Evolutionary conservation across 2,329 filamentous ascomycete species (phyloP).

Genomic region (Colletotrichum sidae): DNA sequence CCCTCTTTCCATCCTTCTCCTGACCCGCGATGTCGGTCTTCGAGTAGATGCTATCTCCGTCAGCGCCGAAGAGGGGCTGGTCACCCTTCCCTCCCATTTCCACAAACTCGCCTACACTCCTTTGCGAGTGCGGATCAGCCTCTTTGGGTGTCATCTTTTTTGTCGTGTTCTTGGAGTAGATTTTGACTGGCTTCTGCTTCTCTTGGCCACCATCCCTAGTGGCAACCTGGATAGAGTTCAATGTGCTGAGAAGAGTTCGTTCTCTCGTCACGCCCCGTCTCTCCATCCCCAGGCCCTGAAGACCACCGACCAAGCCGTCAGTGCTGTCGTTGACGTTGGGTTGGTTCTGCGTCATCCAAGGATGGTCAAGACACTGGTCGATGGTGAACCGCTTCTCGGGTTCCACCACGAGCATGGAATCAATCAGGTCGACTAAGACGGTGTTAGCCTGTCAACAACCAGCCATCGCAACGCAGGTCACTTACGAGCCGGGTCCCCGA

Average conservation of each 20-base stretch:
- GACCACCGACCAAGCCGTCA: conserved; percentile 88
- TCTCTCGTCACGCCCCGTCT: conserved; percentile 84
- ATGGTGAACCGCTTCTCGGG: conserved; percentile 86
- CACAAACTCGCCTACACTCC: conserved; percentile 82
- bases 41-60: conserved; percentile 64
- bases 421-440: conserved; percentile 82
- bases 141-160: conserved; percentile 62
- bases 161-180: conserved; percentile 77
- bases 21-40: conserved; percentile 51
- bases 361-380: conserved; percentile 90
- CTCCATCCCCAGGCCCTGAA: conserved; percentile 84
- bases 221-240: conserved; percentile 77
- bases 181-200: conserved; percentile 70
- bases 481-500: conserved; percentile 83
- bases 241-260: conserved; percentile 83
- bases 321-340: conserved; percentile 84
- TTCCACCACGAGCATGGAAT: conserved; percentile 92
- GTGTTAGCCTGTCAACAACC: background rate
- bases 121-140: conserved; percentile 72
- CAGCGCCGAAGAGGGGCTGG: conserved; percentile 78
- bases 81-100: conserved; percentile 89
- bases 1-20: conserved; percentile 42
- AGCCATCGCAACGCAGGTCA: conserved; percentile 22
- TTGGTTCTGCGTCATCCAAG: conserved; percentile 79
- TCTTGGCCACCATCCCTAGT: conserved; percentile 60